Conservation (phyloP, 2,329 filamentous ascomycete genomes). For the Amesomyces nigricolor region DNA sequence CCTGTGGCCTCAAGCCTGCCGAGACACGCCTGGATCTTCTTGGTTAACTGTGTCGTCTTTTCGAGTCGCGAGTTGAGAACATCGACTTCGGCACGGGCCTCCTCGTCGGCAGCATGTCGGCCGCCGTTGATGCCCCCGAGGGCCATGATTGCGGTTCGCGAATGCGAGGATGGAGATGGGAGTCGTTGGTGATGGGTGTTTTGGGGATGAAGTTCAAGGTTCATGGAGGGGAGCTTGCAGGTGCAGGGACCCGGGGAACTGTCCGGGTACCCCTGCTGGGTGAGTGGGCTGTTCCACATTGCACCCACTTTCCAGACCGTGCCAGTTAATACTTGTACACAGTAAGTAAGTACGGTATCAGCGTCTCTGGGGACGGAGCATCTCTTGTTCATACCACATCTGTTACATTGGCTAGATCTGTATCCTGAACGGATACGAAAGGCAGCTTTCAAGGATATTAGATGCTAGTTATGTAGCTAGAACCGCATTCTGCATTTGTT, state of each 20-base stretch:
- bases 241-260: slow-evolving; percentile 4
- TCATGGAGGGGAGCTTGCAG: slow-evolving; percentile 2
- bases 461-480: too few relatives aligned
- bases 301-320: background rate
- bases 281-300: background rate
- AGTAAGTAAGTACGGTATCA: too few relatives aligned
- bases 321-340: too few relatives aligned
- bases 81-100: slow-evolving; percentile 64
- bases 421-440: too few relatives aligned
- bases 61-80: slow-evolving; percentile 70
- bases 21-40: slow-evolving; percentile 89
- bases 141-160: slow-evolving; percentile 39
- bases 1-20: slow-evolving; percentile 79
- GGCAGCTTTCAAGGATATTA: too few relatives aligned
- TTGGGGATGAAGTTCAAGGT: background rate
- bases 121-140: slow-evolving; percentile 40
- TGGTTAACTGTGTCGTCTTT: slow-evolving; percentile 88
- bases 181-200: background rate
- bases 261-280: background rate
- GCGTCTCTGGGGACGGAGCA: too few relatives aligned
- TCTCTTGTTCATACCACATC: too few relatives aligned
- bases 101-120: slow-evolving; percentile 55
- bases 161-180: background rate
- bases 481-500: too few relatives aligned
- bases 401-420: too few relatives aligned